Evolutionary conservation across 371 early-diverging fungal genomes (phyloP).

Genomic region (Mortierella sp.): DNA sequence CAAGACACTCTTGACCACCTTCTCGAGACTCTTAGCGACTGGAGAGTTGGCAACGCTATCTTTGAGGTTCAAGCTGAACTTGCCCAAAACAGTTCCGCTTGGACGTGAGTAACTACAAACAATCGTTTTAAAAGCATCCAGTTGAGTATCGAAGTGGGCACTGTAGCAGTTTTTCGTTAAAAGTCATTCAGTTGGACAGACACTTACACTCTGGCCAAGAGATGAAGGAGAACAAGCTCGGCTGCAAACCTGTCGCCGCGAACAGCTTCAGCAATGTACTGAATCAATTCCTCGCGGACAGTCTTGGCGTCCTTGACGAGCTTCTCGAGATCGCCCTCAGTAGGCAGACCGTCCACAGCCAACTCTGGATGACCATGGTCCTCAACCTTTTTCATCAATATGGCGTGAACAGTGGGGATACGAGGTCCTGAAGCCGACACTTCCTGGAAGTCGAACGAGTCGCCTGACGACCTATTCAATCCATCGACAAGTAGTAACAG

Average conservation of each 20-base stretch:
- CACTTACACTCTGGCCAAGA: constrained; percentile 71
- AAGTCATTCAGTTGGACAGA: background rate
- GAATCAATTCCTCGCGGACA: constrained; percentile 62
- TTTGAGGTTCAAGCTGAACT: constrained; percentile 54
- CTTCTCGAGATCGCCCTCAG: constrained; percentile 19
- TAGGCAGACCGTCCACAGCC: constrained; percentile 23
- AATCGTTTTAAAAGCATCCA: no score
- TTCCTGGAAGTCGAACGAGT: constrained; percentile 43
- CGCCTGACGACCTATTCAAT: constrained; percentile 22
- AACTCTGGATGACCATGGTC: constrained; percentile 57
- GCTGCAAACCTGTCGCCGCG: constrained; percentile 69
- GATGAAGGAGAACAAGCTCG: constrained; percentile 70
- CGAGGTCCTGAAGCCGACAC: constrained; percentile 21
- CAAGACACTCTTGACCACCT: constrained; percentile 57
- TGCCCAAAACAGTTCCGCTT: constrained; percentile 43
- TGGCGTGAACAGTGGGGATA: constrained; percentile 48
- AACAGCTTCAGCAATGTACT: constrained; percentile 66
- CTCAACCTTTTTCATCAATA: constrained; percentile 42
- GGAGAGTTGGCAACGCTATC: constrained; percentile 19
- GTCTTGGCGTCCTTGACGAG: constrained; percentile 44
- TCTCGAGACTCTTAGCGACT: constrained; percentile 17
- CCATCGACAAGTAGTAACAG: background rate
- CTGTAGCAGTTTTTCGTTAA: background rate
- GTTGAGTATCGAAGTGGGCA: background rate
- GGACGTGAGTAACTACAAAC: constrained; percentile 39